Conservation (phyloP, 2,329 filamentous ascomycete genomes). For the Aspergillus versicolor region DNA sequence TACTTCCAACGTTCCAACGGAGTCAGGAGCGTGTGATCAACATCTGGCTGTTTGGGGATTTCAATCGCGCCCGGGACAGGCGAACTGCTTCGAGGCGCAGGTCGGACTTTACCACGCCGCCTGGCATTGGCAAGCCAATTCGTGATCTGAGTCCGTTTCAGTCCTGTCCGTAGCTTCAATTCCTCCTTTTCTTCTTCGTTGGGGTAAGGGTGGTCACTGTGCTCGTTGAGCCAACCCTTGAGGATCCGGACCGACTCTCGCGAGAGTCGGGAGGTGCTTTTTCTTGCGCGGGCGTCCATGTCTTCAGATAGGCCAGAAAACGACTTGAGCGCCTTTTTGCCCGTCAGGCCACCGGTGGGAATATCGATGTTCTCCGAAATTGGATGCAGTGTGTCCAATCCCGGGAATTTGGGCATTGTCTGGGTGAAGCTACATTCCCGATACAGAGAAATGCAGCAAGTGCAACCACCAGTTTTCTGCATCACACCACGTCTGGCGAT, state of each 20-base stretch:
- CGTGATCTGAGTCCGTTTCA: constrained; percentile 79
- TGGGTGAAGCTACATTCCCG: constrained; percentile 50
- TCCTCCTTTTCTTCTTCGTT: constrained; percentile 82
- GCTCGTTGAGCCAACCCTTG: constrained; percentile 79
- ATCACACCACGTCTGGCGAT: constrained; percentile 45
- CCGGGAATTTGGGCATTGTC: constrained; percentile 37
- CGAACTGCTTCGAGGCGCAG: constrained; percentile 63
- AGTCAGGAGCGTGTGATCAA: constrained; percentile 56
- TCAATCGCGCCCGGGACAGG: constrained; percentile 71
- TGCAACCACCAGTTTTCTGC: constrained; percentile 41
- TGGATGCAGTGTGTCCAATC: constrained; percentile 43
- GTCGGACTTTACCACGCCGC: constrained; percentile 73
- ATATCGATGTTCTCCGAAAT: constrained; percentile 45
- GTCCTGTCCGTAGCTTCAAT: constrained; percentile 73
- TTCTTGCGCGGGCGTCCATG: constrained; percentile 49
- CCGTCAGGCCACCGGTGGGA: constrained; percentile 38
- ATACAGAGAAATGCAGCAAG: constrained; percentile 49
- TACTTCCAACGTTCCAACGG: constrained; percentile 69
- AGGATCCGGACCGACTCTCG: constrained; percentile 75
- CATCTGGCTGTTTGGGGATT: constrained; percentile 61
- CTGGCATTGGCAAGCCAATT: constrained; percentile 93
- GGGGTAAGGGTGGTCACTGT: constrained; percentile 81
- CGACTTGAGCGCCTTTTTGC: constrained; percentile 43
- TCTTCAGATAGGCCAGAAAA: constrained; percentile 39
- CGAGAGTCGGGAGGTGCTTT: constrained; percentile 74